A percentile compares a stretch with the other conserved stretches of the same genome.
These are phyloP conservation scores for Peterozyma xylosa DNA, from an alignment of 805 yeast genomes.

Conservation along the genomic window DNA sequence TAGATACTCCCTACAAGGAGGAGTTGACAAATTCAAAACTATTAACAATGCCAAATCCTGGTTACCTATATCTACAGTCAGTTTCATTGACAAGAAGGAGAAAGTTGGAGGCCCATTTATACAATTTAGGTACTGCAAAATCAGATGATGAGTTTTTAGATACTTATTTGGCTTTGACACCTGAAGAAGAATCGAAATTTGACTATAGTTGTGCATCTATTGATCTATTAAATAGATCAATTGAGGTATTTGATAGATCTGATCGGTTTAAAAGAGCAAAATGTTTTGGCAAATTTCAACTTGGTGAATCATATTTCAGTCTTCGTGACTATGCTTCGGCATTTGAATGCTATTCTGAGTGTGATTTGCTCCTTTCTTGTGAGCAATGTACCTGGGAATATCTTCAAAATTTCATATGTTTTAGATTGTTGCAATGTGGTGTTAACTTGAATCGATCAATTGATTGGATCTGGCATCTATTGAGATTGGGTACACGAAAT, in stretches of 20 bases:
- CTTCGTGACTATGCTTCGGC: constrained; percentile 30
- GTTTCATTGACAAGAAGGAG: constrained; percentile 22
- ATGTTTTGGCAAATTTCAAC: constrained; percentile 35
- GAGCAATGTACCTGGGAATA: constrained; percentile 25
- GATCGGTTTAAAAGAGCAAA: constrained; percentile 30
- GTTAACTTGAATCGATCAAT: no score
- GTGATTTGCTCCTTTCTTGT: neutral
- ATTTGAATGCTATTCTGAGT: constrained; percentile 24
- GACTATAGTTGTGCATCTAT: constrained; percentile 15
- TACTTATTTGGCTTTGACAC: constrained; percentile 18
- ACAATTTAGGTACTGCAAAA: neutral
- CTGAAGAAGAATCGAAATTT: constrained; percentile 15
- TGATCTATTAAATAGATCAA: constrained; percentile 25
- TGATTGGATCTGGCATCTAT: constrained; percentile 11
- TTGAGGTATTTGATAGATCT: constrained; percentile 27
- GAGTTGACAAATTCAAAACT: constrained; percentile 17
- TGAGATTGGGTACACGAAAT: constrained; percentile 23
- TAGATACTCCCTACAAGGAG: constrained; percentile 26
- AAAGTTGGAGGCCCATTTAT: constrained; percentile 10
- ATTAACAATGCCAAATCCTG: constrained; percentile 32
- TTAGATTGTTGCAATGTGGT: no score
- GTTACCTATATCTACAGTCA: constrained; percentile 32
- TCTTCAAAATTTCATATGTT: no score
- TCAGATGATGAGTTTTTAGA: constrained; percentile 11
- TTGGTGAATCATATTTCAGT: constrained; percentile 40